Evolutionary conservation across 2,329 filamentous ascomycete species (phyloP).

Genomic region (Paracorniculantispora psalliotae): DNA sequence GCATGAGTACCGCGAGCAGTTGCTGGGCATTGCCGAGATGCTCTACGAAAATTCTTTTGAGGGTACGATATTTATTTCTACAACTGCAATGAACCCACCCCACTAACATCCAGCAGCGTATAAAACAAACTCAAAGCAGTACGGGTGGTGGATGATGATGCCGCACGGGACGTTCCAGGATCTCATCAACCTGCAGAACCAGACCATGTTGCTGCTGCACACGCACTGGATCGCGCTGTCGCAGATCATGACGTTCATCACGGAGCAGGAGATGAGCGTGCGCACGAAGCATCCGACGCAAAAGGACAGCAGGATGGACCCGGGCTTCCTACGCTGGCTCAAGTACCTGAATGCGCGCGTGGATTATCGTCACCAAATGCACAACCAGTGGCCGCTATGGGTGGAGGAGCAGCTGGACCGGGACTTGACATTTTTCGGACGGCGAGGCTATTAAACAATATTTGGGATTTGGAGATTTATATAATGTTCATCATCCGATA

Average conservation of each 20-base stretch:
- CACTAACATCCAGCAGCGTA: constrained; percentile 35
- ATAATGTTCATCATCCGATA: not conserved
- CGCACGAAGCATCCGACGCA: constrained; percentile 25
- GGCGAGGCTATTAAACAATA: not conserved
- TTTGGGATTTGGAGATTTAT: not conserved
- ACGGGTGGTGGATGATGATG: constrained; percentile 55
- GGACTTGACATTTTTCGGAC: constrained; percentile 43
- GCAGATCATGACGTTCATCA: constrained; percentile 49
- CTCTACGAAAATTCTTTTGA: constrained; percentile 49
- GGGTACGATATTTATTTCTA: constrained; percentile 33
- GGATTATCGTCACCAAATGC: constrained; percentile 37
- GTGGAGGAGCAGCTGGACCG: constrained; percentile 45
- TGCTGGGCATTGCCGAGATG: constrained; percentile 45
- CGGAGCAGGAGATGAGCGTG: constrained; percentile 34
- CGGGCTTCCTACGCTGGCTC: constrained; percentile 47
- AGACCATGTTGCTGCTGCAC: constrained; percentile 43
- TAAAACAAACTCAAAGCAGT: constrained; percentile 44
- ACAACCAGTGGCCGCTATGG: constrained; percentile 52
- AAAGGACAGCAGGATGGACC: constrained; percentile 28
- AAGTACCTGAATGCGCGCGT: constrained; percentile 45
- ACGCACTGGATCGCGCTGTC: constrained; percentile 52
- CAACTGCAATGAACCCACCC: not conserved
- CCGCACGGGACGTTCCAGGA: constrained; percentile 47
- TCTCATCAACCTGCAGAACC: constrained; percentile 43
- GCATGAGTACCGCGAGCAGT: constrained; percentile 39